Conservation (phyloP, 2,329 filamentous ascomycete species). For the Pleomassaria siparia region DNA sequence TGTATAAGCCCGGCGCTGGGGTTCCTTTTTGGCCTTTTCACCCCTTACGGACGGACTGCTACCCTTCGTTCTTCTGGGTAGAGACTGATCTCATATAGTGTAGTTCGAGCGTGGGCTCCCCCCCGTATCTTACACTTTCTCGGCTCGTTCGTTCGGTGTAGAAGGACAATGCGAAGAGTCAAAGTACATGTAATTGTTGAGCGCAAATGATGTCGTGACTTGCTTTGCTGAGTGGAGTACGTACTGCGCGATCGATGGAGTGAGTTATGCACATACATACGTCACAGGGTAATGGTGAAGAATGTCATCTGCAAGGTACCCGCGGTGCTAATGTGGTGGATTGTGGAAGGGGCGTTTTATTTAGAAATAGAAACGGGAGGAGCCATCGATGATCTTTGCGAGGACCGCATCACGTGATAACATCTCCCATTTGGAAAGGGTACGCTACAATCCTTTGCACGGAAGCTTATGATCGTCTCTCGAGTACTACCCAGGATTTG, state of each 20-base stretch:
- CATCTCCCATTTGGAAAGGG: no score
- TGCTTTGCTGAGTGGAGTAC: no score
- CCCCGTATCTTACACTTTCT: not conserved
- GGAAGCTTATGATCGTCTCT: no score
- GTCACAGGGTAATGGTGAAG: not conserved
- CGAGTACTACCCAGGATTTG: no score
- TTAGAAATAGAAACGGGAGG: not conserved
- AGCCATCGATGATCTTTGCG: no score
- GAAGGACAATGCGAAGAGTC: not conserved
- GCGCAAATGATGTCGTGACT: not conserved
- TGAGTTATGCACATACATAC: not conserved
- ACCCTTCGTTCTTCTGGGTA: no score
- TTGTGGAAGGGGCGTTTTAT: not conserved
- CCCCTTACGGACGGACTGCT: no score
- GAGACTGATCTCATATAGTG: no score
- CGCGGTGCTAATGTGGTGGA: not conserved
- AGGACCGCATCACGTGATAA: no score
- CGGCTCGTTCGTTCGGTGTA: not conserved
- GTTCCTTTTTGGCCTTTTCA: constrained; percentile 8
- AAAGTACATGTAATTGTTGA: not conserved
- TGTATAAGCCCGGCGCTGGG: constrained; percentile 19
- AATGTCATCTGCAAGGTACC: not conserved
- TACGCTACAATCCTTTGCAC: no score
- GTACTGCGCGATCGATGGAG: no score
- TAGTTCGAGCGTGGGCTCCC: not conserved